Conservation (phyloP, 495 filamentous ascomycete species). For the Penicillium paxilli region DNA sequence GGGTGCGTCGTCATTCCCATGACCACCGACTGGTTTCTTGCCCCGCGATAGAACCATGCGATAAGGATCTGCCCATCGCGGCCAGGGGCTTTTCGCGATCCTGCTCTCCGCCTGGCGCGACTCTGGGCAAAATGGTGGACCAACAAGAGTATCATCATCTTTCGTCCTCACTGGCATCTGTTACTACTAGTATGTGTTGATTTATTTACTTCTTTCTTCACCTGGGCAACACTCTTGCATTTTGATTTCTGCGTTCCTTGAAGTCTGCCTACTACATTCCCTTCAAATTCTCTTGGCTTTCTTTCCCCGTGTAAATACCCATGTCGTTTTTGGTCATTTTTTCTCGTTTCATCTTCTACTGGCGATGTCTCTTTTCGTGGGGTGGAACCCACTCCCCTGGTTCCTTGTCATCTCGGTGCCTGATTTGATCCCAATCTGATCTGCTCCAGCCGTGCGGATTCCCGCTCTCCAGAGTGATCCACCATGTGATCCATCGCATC, state of each 20-base stretch:
- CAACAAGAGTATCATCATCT: conserved; percentile 35
- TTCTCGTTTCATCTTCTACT: not conserved
- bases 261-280: not conserved
- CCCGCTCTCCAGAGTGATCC: conserved; percentile 26
- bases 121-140: conserved; percentile 40
- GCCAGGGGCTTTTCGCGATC: conserved; percentile 29
- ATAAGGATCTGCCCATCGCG: conserved; percentile 23
- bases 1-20: conserved; percentile 14
- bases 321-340: not conserved
- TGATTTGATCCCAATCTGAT: conserved; percentile 26
- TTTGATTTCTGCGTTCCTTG: too few species aligned
- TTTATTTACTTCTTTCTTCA: conserved; percentile 1
- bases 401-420: conserved; percentile 9
- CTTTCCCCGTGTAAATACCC: not conserved
- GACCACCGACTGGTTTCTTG: conserved; percentile 13
- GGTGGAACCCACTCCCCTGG: conserved; percentile 6
- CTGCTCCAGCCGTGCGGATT: conserved; percentile 27
- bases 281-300: not conserved
- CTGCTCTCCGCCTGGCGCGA: conserved; percentile 18
- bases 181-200: conserved; percentile 38
- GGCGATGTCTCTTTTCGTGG: not conserved
- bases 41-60: conserved; percentile 33
- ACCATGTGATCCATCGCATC: conserved; percentile 32
- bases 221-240: too few species aligned
- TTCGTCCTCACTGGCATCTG: conserved; percentile 32